phyloP scores from a whole-genome alignment of 176 grass and related monocot species.

The Phoenix dactylifera region DNA sequence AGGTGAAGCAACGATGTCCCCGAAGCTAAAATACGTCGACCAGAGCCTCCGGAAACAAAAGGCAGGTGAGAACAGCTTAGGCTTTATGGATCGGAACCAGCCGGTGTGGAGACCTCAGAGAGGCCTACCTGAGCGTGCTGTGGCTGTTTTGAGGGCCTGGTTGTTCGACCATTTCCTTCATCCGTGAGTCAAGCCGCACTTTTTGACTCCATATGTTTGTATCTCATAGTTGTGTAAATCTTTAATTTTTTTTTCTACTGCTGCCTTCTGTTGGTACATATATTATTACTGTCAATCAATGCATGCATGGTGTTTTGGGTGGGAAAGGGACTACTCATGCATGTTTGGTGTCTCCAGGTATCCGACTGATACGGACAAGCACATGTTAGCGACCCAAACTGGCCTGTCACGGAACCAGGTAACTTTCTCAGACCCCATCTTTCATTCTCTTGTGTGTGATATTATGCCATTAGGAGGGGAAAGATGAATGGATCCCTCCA shows the following conservation, averaged over 20 bases:
- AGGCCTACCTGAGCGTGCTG: conserved; percentile 39
- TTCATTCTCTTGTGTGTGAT: too few relatives aligned
- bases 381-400: conserved; percentile 54
- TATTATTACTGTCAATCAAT: not conserved
- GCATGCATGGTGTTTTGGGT: conserved; percentile 7
- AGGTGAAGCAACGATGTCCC: not conserved
- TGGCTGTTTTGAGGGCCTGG: conserved; percentile 43
- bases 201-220: too few relatives aligned
- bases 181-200: conserved; percentile 24
- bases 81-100: conserved; percentile 29
- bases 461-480: too few relatives aligned
- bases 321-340: not conserved
- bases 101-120: conserved; percentile 46
- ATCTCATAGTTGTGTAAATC: too few relatives aligned
- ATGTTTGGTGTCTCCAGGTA: conserved; percentile 26
- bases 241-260: too few relatives aligned
- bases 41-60: conserved; percentile 9
- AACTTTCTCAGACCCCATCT: not conserved
- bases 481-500: too few relatives aligned
- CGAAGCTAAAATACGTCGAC: conserved; percentile 2
- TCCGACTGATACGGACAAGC: conserved; percentile 51
- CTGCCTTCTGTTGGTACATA: too few relatives aligned
- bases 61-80: conserved; percentile 9
- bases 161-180: conserved; percentile 59
- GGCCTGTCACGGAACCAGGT: conserved; percentile 56